These are phyloP conservation scores for Sporobolomyces pararoseus DNA, from an alignment of 768 basidiomycete genomes.

Conservation along the genomic window DNA sequence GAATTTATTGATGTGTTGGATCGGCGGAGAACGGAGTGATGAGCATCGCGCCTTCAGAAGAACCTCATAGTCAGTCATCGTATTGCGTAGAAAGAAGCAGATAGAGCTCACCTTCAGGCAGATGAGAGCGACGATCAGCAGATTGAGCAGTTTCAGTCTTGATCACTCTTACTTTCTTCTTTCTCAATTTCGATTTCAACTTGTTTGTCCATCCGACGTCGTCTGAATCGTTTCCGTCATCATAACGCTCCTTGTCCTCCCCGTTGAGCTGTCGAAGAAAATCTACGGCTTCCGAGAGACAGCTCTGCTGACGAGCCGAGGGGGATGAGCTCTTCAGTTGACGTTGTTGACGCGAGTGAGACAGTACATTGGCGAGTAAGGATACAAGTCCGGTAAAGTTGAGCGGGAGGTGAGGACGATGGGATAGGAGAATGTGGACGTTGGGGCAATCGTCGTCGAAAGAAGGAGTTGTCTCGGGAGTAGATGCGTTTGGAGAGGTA, in stretches of 20 bases:
- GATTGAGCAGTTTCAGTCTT: not conserved
- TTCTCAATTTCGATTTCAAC: constrained; percentile 28
- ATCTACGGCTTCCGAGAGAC: constrained; percentile 16
- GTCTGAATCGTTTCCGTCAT: constrained; percentile 3
- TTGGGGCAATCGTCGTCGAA: constrained; percentile 14
- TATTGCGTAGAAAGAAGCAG: not conserved
- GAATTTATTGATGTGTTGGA: not conserved
- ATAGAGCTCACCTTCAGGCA: constrained; percentile 29
- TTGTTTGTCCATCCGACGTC: constrained; percentile 22
- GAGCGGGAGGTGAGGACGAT: constrained; percentile 15
- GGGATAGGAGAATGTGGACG: constrained; percentile 18
- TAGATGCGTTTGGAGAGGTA: not conserved
- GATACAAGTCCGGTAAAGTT: constrained; percentile 9
- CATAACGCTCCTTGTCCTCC: not conserved
- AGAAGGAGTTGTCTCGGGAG: not conserved
- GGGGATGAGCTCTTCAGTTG: not conserved
- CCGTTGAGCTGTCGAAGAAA: constrained; percentile 22
- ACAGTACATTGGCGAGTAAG: constrained; percentile 31
- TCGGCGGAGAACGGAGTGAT: constrained; percentile 26
- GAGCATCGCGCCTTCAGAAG: constrained; percentile 16
- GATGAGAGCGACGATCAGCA: not conserved
- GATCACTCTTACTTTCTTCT: constrained; percentile 11
- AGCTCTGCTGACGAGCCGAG: no score
- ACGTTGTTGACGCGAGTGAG: constrained; percentile 7
- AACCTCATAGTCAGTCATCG: not conserved